These are phyloP conservation scores for Hypoxylon sp. DNA, from an alignment of 2,329 filamentous ascomycete species.

Conservation along the genomic window DNA sequence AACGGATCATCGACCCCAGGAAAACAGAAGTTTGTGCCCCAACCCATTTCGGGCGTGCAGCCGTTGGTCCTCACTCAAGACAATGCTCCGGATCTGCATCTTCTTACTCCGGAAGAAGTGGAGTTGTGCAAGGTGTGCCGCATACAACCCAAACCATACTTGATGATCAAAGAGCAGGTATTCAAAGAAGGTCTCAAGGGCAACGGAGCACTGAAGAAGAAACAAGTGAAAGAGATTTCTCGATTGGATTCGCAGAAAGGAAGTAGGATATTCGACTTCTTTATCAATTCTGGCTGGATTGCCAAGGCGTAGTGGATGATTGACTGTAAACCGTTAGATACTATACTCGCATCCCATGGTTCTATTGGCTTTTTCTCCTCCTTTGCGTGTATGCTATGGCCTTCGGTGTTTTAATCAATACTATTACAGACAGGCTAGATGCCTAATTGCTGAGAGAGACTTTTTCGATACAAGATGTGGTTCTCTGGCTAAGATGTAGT, in stretches of 20 bases:
- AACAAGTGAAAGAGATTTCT: conserved; percentile 89
- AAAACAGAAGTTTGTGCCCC: conserved; percentile 67
- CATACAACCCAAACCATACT: conserved; percentile 92
- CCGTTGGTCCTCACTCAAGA: conserved; percentile 80
- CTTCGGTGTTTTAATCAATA: not conserved
- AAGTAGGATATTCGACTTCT: conserved; percentile 91
- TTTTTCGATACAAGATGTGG: conserved; percentile 2
- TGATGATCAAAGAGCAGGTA: conserved; percentile 95
- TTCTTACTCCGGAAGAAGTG: conserved; percentile 85
- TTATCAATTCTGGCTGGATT: conserved; percentile 93
- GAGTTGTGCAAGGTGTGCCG: conserved; percentile 88
- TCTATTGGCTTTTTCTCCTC: not conserved
- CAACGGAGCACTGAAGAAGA: conserved; percentile 92
- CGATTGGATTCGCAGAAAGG: conserved; percentile 87
- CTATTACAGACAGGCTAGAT: not conserved
- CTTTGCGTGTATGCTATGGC: not conserved
- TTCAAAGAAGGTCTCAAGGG: conserved; percentile 90
- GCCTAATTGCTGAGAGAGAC: not conserved
- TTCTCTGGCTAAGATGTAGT: not conserved
- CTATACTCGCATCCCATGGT: not conserved
- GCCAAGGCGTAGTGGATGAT: conserved; percentile 74
- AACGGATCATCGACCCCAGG: conserved; percentile 63
- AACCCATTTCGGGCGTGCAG: conserved; percentile 72
- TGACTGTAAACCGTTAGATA: not conserved
- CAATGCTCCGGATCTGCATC: conserved; percentile 84